These are phyloP conservation scores for Trichoderma breve DNA, from an alignment of 2,329 filamentous ascomycete genomes.

Conservation along the genomic window DNA sequence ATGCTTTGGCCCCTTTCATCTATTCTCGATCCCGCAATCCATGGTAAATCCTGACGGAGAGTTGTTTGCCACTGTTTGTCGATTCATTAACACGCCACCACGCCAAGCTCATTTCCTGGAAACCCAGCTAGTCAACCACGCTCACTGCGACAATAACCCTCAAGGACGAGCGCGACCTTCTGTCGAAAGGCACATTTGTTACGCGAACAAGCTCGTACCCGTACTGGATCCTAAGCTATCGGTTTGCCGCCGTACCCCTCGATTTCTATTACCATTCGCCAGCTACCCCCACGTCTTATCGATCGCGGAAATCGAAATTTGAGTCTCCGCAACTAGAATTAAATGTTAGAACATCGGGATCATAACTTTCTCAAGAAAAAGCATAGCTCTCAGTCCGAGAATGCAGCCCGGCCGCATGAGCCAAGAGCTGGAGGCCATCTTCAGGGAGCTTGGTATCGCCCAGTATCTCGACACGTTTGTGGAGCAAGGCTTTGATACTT, in stretches of 20 bases:
- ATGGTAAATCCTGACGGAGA: neutral
- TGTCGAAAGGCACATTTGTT: neutral
- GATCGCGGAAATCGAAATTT: neutral
- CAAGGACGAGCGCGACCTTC: neutral
- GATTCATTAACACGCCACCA: neutral
- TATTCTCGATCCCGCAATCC: neutral
- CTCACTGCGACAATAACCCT: neutral
- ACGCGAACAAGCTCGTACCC: neutral
- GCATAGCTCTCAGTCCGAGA: neutral
- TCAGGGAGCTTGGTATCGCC: conserved; percentile 73
- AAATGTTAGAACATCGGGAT: conserved; percentile 21
- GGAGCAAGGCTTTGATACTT: conserved; percentile 79
- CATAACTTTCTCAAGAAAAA: neutral
- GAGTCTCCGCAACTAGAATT: neutral
- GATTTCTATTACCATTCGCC: neutral
- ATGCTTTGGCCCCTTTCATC: neutral
- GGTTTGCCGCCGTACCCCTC: neutral
- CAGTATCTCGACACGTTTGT: conserved; percentile 73
- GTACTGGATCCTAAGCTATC: neutral
- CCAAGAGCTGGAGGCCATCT: conserved; percentile 60
- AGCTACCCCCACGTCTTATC: neutral
- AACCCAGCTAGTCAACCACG: neutral
- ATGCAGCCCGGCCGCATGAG: conserved; percentile 40
- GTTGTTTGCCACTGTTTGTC: neutral
- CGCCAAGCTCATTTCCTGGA: neutral